Evolutionary conservation across 306 rosid species (phyloP).

Genomic region (Albizia julibrissin): DNA sequence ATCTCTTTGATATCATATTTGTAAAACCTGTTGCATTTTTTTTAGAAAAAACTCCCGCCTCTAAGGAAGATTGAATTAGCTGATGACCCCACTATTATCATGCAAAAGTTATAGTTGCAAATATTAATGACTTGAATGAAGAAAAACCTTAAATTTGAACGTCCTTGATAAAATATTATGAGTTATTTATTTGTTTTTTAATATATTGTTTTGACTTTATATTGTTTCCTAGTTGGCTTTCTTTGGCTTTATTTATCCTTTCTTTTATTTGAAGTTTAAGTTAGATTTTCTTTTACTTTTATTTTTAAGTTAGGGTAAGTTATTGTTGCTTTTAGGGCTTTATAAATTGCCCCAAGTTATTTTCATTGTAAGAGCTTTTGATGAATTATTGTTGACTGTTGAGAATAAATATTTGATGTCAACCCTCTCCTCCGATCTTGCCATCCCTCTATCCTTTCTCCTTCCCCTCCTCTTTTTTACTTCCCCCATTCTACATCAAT

Average conservation of each 20-base stretch:
- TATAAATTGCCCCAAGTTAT: background rate
- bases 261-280: background rate
- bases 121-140: background rate
- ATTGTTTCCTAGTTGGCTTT: background rate
- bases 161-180: background rate
- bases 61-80: slow-evolving; percentile 4
- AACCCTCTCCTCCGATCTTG: background rate
- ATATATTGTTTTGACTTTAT: background rate
- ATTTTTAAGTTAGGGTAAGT: background rate
- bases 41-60: slow-evolving; percentile 9
- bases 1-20: background rate
- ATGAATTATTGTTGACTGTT: background rate
- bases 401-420: background rate
- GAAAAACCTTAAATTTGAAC: background rate
- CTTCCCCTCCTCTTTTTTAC: background rate
- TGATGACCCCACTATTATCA: slow-evolving; percentile 10
- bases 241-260: background rate
- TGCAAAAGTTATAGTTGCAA: slow-evolving; percentile 17
- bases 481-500: background rate
- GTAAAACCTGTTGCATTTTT: slow-evolving; percentile 21
- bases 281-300: background rate
- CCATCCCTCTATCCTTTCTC: background rate
- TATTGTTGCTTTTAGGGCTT: background rate
- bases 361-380: background rate
- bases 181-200: background rate